Evolutionary conservation across 73 alveolate genomes (phyloP).

Genomic region (Vitrella brassicaformis): DNA sequence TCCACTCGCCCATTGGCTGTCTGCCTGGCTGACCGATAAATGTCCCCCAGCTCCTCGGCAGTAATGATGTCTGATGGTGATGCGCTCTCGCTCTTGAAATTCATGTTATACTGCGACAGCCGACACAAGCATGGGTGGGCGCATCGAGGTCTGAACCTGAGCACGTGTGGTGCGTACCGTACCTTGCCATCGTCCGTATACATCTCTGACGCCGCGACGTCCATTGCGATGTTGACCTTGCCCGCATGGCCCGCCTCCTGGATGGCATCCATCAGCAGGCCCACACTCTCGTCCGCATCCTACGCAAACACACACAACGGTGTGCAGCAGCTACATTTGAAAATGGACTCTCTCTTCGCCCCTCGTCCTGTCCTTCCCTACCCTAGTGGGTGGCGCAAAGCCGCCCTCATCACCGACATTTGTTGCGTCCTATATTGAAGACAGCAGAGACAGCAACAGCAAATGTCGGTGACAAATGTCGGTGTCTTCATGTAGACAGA

Average conservation of each 20-base stretch:
- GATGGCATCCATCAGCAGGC: slow-evolving; percentile 76
- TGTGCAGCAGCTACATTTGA: background rate
- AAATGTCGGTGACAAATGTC: too few relatives aligned
- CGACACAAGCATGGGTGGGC: background rate
- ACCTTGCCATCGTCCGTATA: slow-evolving; percentile 51
- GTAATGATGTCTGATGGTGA: slow-evolving; percentile 60
- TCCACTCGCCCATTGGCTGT: too few relatives aligned
- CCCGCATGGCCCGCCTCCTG: slow-evolving; percentile 84
- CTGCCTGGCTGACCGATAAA: too few relatives aligned
- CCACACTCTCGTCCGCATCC: slow-evolving; percentile 69
- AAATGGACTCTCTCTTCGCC: background rate
- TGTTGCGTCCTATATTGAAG: slow-evolving; percentile 73
- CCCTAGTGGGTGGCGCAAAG: slow-evolving; percentile 55
- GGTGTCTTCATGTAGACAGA: too few relatives aligned
- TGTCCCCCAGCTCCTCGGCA: slow-evolving; percentile 46
- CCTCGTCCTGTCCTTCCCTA: background rate
- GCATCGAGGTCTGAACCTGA: background rate
- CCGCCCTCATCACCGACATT: slow-evolving; percentile 93
- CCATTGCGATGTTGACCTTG: slow-evolving; percentile 83
- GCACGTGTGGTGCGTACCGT: background rate
- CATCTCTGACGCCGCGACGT: slow-evolving; percentile 94
- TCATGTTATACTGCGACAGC: slow-evolving; percentile 52
- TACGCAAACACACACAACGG: slow-evolving; percentile 4
- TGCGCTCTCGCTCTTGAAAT: slow-evolving; percentile 64
- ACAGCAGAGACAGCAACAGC: too few relatives aligned